Conservation (phyloP, 495 filamentous ascomycete genomes). For the Elaphomyces granulatus region DNA sequence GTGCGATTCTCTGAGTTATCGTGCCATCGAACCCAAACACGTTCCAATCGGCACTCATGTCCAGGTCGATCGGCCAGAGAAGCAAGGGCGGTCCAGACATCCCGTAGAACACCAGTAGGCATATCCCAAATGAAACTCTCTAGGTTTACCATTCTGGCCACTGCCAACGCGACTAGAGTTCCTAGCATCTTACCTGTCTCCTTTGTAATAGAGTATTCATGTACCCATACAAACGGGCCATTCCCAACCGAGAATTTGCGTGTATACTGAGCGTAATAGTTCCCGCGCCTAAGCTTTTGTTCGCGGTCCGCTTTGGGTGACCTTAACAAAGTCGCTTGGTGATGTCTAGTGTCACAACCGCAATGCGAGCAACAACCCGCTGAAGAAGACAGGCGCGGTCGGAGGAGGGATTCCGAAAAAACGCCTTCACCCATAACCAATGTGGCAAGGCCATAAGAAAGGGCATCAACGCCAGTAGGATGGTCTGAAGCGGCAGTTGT, state of each 20-base stretch:
- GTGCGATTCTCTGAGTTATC: constrained; percentile 47
- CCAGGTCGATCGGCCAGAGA: constrained; percentile 51
- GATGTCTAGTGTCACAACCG: constrained; percentile 17
- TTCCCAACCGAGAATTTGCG: constrained; percentile 86
- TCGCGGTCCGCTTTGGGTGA: constrained; percentile 4
- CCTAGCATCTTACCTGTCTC: constrained; percentile 91
- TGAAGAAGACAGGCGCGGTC: constrained; percentile 1
- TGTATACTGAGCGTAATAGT: constrained; percentile 73
- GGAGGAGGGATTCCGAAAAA: constrained; percentile 33
- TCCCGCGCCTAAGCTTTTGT: constrained; percentile 33
- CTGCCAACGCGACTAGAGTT: constrained; percentile 72
- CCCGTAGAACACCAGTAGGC: constrained; percentile 78
- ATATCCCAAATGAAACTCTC: constrained; percentile 95
- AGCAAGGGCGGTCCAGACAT: constrained; percentile 73
- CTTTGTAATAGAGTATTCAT: constrained; percentile 76
- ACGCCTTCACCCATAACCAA: constrained; percentile 67
- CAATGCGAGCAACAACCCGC: constrained; percentile 21
- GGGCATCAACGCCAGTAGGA: constrained; percentile 68
- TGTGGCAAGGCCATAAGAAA: constrained; percentile 81
- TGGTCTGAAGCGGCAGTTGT: constrained; percentile 46
- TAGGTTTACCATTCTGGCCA: constrained; percentile 75
- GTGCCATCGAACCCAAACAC: constrained; percentile 83
- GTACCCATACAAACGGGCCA: constrained; percentile 68
- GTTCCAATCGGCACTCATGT: constrained; percentile 53
- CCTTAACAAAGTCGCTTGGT: too few species aligned